Base-by-base conservation (phyloP, 148 eudicot genomes). In the Silene uniflora region DNA sequence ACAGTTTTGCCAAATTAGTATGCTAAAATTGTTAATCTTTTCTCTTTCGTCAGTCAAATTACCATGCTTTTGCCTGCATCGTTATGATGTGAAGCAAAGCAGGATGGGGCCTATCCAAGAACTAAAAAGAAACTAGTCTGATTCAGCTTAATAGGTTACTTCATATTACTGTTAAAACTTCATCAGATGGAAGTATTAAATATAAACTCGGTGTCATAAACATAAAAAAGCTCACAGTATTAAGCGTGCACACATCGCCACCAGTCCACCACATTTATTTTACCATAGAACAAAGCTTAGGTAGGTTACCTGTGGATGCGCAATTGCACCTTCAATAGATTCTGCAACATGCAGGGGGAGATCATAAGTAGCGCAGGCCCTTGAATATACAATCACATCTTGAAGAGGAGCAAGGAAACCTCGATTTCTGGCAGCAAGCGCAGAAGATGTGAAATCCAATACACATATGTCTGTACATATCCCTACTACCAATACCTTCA, bases 401-500 rank as follows among this genome's bases (percentile, higher is more conserved):
- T 88, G 83, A 39, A 95, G 76, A 58, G 97, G 97, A 63, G 84
- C 6, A 21, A 95, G 91, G 81, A 89, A 64, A 67, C 96, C 86
- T 23, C 88, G 96, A 76, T 95, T 95, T 85, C 98, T 88, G 62
- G 92, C 97, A 74, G 98, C 87, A 44, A 95, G 81, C 27, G 93
- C 76, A 69, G 98, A 90, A 72, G 97, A 90, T 13, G 82, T 88
- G 54, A 95, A 92, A 80, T 95, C 98, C 21, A 95, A 83, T 66
- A 95, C 97, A 73, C 98, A 95, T 27, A 95, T 72, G 79, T 95
- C 98, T 7, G 98, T 90, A 87, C 98, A 95, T 76, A 95, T 90
- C 23, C 98, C 98, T 13, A 88, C 89, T 58, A 92, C 97, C 92
- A 95, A 71, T 68, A 92, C 79, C 98, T 94, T 78, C 77, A 77